Base-by-base conservation (phyloP, 2,329 filamentous ascomycete species). In the Rhynchosporium agropyri region DNA sequence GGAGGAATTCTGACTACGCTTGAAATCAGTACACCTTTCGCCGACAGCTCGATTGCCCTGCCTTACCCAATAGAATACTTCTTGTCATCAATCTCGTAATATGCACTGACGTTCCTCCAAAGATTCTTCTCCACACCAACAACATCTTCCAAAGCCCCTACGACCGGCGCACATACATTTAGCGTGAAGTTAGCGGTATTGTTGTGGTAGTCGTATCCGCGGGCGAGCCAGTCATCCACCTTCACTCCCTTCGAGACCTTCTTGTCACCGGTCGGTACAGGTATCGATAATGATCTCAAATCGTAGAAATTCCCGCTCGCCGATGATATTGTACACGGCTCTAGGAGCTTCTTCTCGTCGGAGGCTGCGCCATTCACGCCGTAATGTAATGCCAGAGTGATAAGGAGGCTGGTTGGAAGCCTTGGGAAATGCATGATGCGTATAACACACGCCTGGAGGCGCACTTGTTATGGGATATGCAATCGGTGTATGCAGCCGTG, bases 141-240 rank as follows among this genome's bases (percentile, higher is more conserved):
- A 9, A 90, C 84, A 65, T 85, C 79, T 49, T 82, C 78, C 26
- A 89, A 79, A 15, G 84, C 79, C 69, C 89, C 85, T 15, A 92
- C 83, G n/a, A 93, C 89, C 1, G 89, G 81, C 42, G 83, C 87
- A 78, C 91, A 95, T 70, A 95, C 88, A 77, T 95, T 95, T 71
- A 94, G 74, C 1, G 90, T 94, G 72, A 95, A 95, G 78, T 94
- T 94, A 67, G 86, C 85, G 66, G 84, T 86, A 69, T 58, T 60
- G 15, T 67, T 51, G 54, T 70, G 63, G 46, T 92, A 91, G 76
- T 94, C 91, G 74, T 87, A 89, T 40, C 91, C 91, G 63, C 83
- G 84, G 7, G 89, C 86, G 67, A 85, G 81, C 79, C 83, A 84
- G 72, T 81, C 88, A 64, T 84, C 80, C 60, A 81, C 81, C 46